phyloP scores from a whole-genome alignment of 495 filamentous ascomycete genomes.

The Hypoxylon fuscum region DNA sequence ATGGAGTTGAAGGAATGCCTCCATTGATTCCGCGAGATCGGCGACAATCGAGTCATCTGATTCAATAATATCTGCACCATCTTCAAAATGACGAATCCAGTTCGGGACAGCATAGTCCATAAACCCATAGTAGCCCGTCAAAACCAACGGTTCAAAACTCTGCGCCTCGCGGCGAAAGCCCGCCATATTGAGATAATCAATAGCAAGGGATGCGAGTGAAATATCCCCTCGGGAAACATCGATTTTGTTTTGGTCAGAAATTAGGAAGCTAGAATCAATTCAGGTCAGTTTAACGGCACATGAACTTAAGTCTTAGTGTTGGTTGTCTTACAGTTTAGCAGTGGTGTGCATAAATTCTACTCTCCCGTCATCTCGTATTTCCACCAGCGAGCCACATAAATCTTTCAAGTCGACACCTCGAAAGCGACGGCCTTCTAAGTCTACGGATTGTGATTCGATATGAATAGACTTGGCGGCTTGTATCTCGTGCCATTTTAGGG shows the following conservation, averaged over 20 bases:
- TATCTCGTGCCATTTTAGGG: constrained; percentile 59
- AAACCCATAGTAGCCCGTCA: constrained; percentile 43
- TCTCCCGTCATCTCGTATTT: constrained; percentile 23
- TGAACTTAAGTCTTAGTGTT: neutral
- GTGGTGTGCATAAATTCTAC: constrained; percentile 45
- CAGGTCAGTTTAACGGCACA: neutral
- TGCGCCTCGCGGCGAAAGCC: neutral
- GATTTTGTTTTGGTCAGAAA: neutral
- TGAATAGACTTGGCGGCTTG: constrained; percentile 53
- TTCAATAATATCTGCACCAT: neutral
- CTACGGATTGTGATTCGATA: constrained; percentile 5
- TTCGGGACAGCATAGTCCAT: constrained; percentile 49
- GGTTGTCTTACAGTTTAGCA: constrained; percentile 37
- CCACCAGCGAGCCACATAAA: constrained; percentile 44
- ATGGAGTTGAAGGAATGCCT: constrained; percentile 21
- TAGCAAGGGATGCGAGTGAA: neutral
- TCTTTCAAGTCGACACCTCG: constrained; percentile 32
- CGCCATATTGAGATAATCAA: constrained; percentile 4
- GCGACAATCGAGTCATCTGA: constrained; percentile 9
- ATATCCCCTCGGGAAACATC: neutral
- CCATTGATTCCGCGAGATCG: constrained; percentile 32
- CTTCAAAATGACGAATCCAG: constrained; percentile 47
- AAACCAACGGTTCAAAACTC: neutral
- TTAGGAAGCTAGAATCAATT: neutral
- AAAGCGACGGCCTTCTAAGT: constrained; percentile 22